phyloP scores from a whole-genome alignment of 257 asterid species.

The Sherardia arvensis region DNA sequence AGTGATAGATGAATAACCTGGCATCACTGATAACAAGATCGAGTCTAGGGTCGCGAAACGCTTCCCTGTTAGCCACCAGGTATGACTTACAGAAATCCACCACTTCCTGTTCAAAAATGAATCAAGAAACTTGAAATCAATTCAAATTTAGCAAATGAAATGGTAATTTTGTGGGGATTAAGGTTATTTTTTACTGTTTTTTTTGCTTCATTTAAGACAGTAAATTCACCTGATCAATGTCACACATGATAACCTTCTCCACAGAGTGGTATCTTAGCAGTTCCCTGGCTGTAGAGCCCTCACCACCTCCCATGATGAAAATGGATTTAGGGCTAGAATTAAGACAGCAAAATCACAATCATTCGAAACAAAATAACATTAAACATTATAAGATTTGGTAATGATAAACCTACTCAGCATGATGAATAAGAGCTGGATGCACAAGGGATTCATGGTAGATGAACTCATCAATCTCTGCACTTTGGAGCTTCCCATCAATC shows the following conservation, averaged over 20 bases:
- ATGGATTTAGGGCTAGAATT: conserved; percentile 63
- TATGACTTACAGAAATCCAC: conserved; percentile 81
- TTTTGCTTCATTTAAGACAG: neutral
- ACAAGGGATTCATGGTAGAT: conserved; percentile 90
- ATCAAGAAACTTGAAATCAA: neutral
- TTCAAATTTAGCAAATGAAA: neutral
- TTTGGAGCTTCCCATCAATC: conserved; percentile 92
- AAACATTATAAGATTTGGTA: neutral
- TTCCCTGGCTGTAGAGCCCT: conserved; percentile 94
- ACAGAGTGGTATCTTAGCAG: conserved; percentile 65
- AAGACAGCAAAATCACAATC: neutral
- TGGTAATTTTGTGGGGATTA: neutral
- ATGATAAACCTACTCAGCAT: conserved; percentile 36
- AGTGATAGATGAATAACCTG: conserved; percentile 29
- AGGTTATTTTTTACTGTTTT: neutral
- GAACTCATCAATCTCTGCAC: conserved; percentile 94
- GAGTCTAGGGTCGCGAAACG: conserved; percentile 65
- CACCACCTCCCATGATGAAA: conserved; percentile 98
- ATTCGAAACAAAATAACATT: neutral
- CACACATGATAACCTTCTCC: conserved; percentile 88
- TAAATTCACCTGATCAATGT: conserved; percentile 67
- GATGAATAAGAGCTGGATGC: conserved; percentile 79
- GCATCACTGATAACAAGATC: conserved; percentile 83
- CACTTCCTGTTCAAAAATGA: conserved; percentile 59
- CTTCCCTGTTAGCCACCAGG: conserved; percentile 65